Base-by-base conservation (phyloP, 192 early-diverging fungal genomes). In the Physocladia obscura region DNA sequence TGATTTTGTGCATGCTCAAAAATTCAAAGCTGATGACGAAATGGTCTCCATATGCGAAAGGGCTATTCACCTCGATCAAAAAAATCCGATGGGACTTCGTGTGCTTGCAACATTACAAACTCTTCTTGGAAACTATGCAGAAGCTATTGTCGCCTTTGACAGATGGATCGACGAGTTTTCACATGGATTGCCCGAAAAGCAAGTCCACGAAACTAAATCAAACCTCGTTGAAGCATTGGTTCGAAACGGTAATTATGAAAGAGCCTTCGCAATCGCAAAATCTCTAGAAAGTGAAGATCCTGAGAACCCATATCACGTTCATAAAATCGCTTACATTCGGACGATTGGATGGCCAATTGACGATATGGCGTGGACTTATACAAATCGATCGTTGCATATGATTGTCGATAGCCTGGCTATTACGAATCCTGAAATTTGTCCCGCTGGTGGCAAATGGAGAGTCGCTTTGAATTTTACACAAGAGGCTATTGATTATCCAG, bases 261-360 rank as follows among this genome's bases (percentile, higher is more conserved):
- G 52, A 0, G 52, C 51, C 1, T 54, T 51, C 29, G 27, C 32
- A 1, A 36, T 68, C 0, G 50, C 50, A 24, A 56, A 44, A 32
- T 37, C 49, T 19, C 4, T 57, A 3, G 34, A 51, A 52, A 52
- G 21, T 17, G 24, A 21, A 34, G 34, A 68, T 21, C 65, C 51
- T 1, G 4, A 13, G n/a, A 62, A 32, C 29, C 19, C 36, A 22
- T 8, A 27, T 4, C 32, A 68, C 40, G 50, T 68, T 22, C 26
- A n/a, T 1, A 13, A 37, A 2, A 17, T 68, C 22, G 50, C 51
- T 19, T 68, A 68, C 29, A 38, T 68, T 5, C 65, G 65, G 19
- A 49, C 26, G 27, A 68, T 68, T 40, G 65, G 65, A 3, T 68
- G 32, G 26, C 65, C 65, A 13, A 22, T 56, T n/a, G 65, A 68